Evolutionary conservation across 1,139 yeast genomes (phyloP), one percentile per base, ranked within the genome.

Genomic region (Saccharomyces hybrid): DNA sequence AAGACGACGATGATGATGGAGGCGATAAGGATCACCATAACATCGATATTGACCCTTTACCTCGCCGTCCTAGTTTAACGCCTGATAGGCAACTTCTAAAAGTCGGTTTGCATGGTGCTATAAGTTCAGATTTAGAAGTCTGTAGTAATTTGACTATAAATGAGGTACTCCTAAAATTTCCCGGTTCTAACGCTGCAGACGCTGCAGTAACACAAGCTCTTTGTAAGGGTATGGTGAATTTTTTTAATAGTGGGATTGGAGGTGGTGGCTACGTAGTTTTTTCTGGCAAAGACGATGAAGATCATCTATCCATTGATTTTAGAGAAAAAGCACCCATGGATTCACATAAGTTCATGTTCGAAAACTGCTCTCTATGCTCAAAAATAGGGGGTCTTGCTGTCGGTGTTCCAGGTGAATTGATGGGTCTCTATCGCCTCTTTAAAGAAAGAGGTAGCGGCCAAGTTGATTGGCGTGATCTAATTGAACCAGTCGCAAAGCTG

Each of bases 211-310:
- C 96, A 0, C 88, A 88, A 19, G 89, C 96, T 0, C 75, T 93
- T 28, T 93, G 99, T 68, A 82, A 93, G 42, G 98, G 98, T 1
- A 78, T 88, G 55, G 73, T 88, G 46, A 88, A 88, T 66, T 83
- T 90, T 57, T 90, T 83, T 66, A 85, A 91, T 50, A 83, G 95
- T 3, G 98, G 99, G 0, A 82, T 91, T 50, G 99, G 99, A 1
- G 99, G 98, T 3, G 97, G 97, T 8, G 88, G 86, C 0, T 88
- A 79, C 64, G 85, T 88, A 50, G 78, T 86, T 1, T 81, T 87
- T 49, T 75, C 65, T 2, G 55, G 58, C 26, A 52, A 54, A 5
- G 46, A 49, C 48, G 19, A 42, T 48, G 51, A 52, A 49, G 28
- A 52, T 52, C 63, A 59, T 42, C 54, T 5, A 60, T 84, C n/a